These are phyloP conservation scores for Globisporangium middletonii DNA, from an alignment of 352 stramenopile genomes.

Conservation along the genomic window DNA sequence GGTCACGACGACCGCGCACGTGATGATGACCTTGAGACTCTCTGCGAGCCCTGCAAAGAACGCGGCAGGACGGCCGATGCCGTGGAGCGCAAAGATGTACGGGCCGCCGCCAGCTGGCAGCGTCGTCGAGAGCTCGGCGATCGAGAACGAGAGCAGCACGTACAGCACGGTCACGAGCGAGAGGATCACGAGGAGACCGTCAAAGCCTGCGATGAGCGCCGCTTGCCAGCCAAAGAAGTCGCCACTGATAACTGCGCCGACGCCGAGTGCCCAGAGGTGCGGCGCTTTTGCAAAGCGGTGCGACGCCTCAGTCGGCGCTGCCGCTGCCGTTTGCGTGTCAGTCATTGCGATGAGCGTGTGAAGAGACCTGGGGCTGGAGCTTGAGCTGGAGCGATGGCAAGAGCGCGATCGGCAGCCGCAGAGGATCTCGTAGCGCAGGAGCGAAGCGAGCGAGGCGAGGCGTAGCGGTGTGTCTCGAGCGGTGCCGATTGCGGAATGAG, in stretches of 20 bases:
- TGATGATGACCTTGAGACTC: constrained; percentile 67
- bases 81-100: constrained; percentile 64
- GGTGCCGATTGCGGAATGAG: no score
- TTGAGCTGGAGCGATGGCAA: background rate
- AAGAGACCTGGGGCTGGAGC: background rate
- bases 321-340: background rate
- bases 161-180: constrained; percentile 54
- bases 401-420: background rate
- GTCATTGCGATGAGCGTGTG: background rate
- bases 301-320: background rate
- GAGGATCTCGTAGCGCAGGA: background rate
- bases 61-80: constrained; percentile 37
- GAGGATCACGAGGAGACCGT: constrained; percentile 54
- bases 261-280: constrained; percentile 50
- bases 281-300: constrained; percentile 45
- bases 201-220: constrained; percentile 44
- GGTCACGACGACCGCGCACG: constrained; percentile 48
- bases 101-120: constrained; percentile 44
- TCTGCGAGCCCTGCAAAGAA: constrained; percentile 65
- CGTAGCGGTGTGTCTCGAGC: no score
- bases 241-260: constrained; percentile 49
- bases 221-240: constrained; percentile 69
- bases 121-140: constrained; percentile 57
- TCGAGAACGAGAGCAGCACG: constrained; percentile 64
- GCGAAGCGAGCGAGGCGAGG: background rate